Evolutionary conservation across 305 asterid genomes (phyloP).

Genomic region (Lippia alba): DNA sequence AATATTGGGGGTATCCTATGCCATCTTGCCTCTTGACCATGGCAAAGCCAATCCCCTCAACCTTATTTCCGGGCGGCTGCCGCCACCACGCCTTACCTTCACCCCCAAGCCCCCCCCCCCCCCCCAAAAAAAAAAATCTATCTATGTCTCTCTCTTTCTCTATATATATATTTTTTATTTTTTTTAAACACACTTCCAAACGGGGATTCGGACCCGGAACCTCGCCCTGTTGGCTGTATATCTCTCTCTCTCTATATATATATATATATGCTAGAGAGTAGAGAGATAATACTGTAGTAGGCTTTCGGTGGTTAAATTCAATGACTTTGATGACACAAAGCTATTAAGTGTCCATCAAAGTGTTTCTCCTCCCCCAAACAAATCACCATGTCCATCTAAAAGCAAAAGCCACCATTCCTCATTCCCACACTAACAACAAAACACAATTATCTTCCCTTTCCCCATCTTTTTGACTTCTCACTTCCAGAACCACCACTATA

Average conservation of each 20-base stretch:
- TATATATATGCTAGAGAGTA: not conserved
- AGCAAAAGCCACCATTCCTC: constrained; percentile 44
- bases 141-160: constrained; percentile 6
- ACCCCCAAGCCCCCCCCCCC: not conserved
- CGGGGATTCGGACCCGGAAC: too few relatives aligned
- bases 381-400: constrained; percentile 11
- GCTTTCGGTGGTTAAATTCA: constrained; percentile 67
- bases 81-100: constrained; percentile 31
- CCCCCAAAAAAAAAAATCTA: too few relatives aligned
- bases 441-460: constrained; percentile 42
- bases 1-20: constrained; percentile 37
- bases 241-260: constrained; percentile 1
- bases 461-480: constrained; percentile 56
- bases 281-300: constrained; percentile 39
- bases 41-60: constrained; percentile 30
- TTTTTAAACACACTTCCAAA: too few relatives aligned
- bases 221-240: too few relatives aligned
- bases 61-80: constrained; percentile 47
- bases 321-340: constrained; percentile 38
- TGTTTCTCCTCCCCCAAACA: constrained; percentile 51
- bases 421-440: constrained; percentile 22
- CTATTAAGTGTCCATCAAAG: constrained; percentile 45
- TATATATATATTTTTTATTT: too few relatives aligned
- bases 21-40: constrained; percentile 27
- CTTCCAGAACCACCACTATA: constrained; percentile 8